phyloP scores from a whole-genome alignment of 2,329 filamentous ascomycete species.

The Dothiorella sarmentorum region DNA sequence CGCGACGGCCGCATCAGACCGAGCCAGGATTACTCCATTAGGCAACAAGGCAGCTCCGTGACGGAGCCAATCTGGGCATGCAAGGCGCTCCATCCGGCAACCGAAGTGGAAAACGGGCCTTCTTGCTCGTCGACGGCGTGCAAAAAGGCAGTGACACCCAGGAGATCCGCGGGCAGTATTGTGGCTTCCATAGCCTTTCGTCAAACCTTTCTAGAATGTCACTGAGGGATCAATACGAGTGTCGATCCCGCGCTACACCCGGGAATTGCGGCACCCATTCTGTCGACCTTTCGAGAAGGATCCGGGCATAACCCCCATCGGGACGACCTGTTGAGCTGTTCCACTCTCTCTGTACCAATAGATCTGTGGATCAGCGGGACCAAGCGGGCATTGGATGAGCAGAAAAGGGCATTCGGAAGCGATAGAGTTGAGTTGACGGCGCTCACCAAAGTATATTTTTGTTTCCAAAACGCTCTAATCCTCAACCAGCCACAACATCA shows the following conservation, averaged over 20 bases:
- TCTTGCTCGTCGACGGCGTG: neutral
- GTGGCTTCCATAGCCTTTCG: neutral
- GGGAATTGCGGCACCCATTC: too few species aligned
- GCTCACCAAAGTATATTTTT: neutral
- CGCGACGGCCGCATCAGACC: neutral
- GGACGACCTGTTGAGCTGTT: too few species aligned
- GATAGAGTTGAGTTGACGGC: neutral
- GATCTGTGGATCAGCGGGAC: neutral
- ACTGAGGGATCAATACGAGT: too few species aligned
- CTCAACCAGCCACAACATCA: neutral
- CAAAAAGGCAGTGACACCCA: neutral
- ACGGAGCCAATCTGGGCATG: too few species aligned
- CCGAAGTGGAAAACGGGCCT: conserved; percentile 3
- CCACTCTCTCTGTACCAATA: too few species aligned
- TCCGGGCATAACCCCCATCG: too few species aligned
- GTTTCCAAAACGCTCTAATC: neutral
- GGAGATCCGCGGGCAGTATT: neutral
- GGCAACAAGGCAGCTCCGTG: too few species aligned
- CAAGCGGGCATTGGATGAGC: neutral
- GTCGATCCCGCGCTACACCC: too few species aligned
- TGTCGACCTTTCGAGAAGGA: too few species aligned
- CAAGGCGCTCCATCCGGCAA: neutral
- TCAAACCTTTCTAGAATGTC: neutral
- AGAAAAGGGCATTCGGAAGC: neutral
- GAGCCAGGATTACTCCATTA: neutral